Evolutionary conservation across 306 rosid genomes (phyloP).

Genomic region (Alnus glutinosa): DNA sequence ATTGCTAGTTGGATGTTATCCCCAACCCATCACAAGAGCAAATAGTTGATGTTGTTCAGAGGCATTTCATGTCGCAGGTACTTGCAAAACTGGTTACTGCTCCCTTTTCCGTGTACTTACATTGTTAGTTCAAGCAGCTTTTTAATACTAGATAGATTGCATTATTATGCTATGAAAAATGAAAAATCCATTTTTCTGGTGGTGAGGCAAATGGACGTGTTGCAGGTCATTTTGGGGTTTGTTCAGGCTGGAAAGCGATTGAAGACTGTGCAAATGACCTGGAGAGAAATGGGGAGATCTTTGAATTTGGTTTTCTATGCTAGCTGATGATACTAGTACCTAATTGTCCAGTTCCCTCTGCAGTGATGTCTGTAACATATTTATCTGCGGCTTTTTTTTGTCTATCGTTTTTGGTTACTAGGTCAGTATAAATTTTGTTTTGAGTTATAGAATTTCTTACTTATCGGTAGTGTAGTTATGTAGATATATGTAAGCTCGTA

Average conservation of each 20-base stretch:
- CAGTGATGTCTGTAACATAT: slow-evolving; percentile 46
- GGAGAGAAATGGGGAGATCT: slow-evolving; percentile 11
- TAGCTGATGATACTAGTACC: slow-evolving; percentile 51
- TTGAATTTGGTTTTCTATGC: slow-evolving; percentile 47
- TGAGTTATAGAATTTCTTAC: slow-evolving; percentile 41
- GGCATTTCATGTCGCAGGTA: slow-evolving; percentile 99
- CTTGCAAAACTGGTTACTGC: slow-evolving; percentile 9
- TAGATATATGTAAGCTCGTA: too few relatives aligned
- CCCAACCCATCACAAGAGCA: slow-evolving; percentile 95
- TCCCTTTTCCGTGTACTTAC: background rate
- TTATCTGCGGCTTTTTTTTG: slow-evolving; percentile 44
- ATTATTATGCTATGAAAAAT: background rate
- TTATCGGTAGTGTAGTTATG: slow-evolving; percentile 57
- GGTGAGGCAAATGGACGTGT: slow-evolving; percentile 90
- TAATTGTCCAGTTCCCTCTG: slow-evolving; percentile 46
- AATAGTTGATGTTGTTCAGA: slow-evolving; percentile 81
- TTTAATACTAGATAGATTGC: background rate
- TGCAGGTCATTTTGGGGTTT: slow-evolving; percentile 40
- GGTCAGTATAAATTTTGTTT: too few relatives aligned
- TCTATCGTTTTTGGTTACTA: slow-evolving; percentile 39
- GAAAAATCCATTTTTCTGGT: background rate
- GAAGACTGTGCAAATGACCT: too few relatives aligned
- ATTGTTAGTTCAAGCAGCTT: background rate
- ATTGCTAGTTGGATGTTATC: slow-evolving; percentile 63
- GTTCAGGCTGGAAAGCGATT: too few relatives aligned